Percentiles rank a stretch among this genome's conserved stretches.
phyloP scores from a whole-genome alignment of 148 eudicot genomes.

The Nepenthes gracilis region DNA sequence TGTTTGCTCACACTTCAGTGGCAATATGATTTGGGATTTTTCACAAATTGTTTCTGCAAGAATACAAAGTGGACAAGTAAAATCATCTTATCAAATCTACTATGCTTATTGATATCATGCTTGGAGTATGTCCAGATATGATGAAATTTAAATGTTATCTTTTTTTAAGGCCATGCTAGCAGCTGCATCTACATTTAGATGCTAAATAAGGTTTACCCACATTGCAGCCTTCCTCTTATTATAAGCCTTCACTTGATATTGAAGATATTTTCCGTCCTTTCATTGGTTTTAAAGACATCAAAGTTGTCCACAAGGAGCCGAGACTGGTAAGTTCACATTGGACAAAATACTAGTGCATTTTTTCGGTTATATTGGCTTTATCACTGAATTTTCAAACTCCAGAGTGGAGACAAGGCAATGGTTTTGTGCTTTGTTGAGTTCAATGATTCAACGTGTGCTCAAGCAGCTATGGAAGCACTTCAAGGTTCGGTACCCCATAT shows the following conservation, averaged over 20 bases:
- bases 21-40: too few species aligned
- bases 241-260: constrained; percentile 44
- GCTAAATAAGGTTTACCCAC: neutral
- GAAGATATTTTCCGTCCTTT: constrained; percentile 95
- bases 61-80: too few species aligned
- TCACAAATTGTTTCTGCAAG: too few species aligned
- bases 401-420: constrained; percentile 86
- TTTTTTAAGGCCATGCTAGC: neutral
- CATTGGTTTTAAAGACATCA: constrained; percentile 83
- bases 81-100: too few species aligned
- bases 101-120: too few species aligned
- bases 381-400: constrained; percentile 13
- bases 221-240: constrained; percentile 1
- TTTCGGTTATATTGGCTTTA: neutral
- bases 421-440: constrained; percentile 94
- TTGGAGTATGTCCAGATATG: too few species aligned
- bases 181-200: neutral
- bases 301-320: constrained; percentile 91
- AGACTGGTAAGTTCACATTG: constrained; percentile 57
- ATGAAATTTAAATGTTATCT: too few species aligned
- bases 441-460: constrained; percentile 68
- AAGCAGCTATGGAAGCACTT: constrained; percentile 90
- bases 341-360: neutral
- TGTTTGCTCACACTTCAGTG: too few species aligned
- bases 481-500: constrained; percentile 43